These are phyloP conservation scores for Volvox reticuliferus DNA, from an alignment of 139 green algal genomes.

Conservation along the genomic window DNA sequence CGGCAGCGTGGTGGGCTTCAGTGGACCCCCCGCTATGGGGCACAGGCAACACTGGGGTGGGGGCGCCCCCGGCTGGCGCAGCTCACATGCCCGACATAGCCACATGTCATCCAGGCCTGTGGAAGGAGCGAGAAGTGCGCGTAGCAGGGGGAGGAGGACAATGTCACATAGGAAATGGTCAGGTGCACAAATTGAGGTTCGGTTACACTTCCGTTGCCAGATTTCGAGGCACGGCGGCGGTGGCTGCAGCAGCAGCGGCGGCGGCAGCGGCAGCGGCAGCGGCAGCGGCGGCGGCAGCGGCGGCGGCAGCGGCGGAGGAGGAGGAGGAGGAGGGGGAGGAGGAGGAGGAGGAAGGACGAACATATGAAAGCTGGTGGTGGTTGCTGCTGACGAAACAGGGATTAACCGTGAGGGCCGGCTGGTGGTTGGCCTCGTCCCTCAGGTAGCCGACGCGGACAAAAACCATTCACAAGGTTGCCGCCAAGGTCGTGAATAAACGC, in stretches of 20 bases:
- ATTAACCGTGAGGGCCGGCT: too few relatives aligned
- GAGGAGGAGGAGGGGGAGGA: not conserved
- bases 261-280: not conserved
- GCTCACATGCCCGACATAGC: slow-evolving; percentile 90
- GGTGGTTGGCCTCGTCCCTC: too few relatives aligned
- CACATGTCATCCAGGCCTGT: slow-evolving; percentile 81
- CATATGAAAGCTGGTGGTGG: too few relatives aligned
- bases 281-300: not conserved
- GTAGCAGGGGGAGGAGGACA: not conserved
- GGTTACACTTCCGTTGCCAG: too few relatives aligned
- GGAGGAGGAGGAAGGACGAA: not conserved
- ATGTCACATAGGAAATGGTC: too few relatives aligned
- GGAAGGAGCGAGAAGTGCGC: not conserved
- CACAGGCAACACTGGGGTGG: slow-evolving; percentile 93
- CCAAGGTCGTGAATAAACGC: too few relatives aligned
- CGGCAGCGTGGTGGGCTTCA: slow-evolving; percentile 86
- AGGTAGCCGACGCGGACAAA: too few relatives aligned
- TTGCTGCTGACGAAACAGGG: too few relatives aligned
- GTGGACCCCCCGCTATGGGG: slow-evolving; percentile 88
- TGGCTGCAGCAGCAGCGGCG: too few relatives aligned
- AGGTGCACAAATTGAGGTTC: too few relatives aligned
- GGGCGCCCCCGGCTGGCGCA: slow-evolving; percentile 62
- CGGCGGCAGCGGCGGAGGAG: not conserved
- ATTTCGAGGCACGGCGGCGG: too few relatives aligned
- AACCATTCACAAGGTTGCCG: too few relatives aligned